Evolutionary conservation across 495 filamentous ascomycete species (phyloP), one percentile per base, ranked within the genome.

Genomic region (Daldinia decipiens): DNA sequence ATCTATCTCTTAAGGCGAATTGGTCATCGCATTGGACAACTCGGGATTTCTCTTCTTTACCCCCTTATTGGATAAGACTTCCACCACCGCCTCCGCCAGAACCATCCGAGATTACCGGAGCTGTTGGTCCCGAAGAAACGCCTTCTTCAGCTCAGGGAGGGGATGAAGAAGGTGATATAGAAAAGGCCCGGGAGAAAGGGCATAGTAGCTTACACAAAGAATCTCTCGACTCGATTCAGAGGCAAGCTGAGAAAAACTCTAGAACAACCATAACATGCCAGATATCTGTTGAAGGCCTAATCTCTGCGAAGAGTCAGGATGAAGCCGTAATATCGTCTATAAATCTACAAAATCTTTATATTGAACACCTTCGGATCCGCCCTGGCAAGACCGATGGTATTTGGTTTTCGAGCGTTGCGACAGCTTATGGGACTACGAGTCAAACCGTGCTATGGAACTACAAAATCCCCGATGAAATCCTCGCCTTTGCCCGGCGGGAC

Each of bases 21-120:
- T 91, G 89, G 89, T 80, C 82, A 19, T 68, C 77, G 27, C 73
- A 78, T 26, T 91, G 89, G 89, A 87, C 84, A n/a, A 80, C 79
- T 29, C 81, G 88, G 43, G 81, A 85, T 51, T 77, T 76, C 11
- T 75, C 79, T 5, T 82, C 83, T 36, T 75, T 91, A 2, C 88
- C 89, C 27, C 88, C 88, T 0, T 89, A 88, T 69, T 91, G 88
- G 89, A 82, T 85, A n/a, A 76, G 81, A 2, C 74, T 89, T 9
- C 78, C 79, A 12, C 77, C 83, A 2, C 77, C 82, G 6, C 70
- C 72, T 1, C 43, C 19, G 1, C 47, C 34, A 13, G 47, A 65
- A n/a, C 34, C 73, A 34, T 29, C 47, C 17, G 59, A 67, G 21
- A 52, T 27, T 5, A 39, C 53, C 21, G 59, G 70, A 40, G 38